These are phyloP conservation scores for Collybiopsis luxurians DNA, from an alignment of 768 basidiomycete species.

Conservation along the genomic window DNA sequence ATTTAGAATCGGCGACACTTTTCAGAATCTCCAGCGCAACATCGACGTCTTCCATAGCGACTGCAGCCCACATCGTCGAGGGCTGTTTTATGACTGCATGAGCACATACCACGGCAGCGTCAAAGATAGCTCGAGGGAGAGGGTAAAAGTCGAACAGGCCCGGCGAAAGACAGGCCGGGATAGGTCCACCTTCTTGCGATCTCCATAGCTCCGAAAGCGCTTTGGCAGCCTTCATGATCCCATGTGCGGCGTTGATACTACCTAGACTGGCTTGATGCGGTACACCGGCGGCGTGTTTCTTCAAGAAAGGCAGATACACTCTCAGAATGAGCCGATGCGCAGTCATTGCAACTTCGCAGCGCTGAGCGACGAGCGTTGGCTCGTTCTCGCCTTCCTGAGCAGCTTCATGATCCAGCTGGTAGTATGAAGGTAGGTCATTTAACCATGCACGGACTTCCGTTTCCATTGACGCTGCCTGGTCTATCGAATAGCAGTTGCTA, in stretches of 20 bases:
- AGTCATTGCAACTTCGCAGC: conserved; percentile 58
- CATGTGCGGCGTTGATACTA: conserved; percentile 64
- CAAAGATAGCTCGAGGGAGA: conserved; percentile 59
- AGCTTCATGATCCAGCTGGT: conserved; percentile 33
- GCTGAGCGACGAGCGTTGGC: conserved; percentile 44
- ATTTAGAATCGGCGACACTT: conserved; percentile 19
- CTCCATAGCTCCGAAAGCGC: conserved; percentile 40
- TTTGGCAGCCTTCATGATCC: conserved; percentile 52
- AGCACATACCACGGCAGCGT: conserved; percentile 64
- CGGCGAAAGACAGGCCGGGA: conserved; percentile 25
- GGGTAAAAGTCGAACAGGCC: conserved; percentile 56
- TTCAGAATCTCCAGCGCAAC: conserved; percentile 42
- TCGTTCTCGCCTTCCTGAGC: conserved; percentile 16
- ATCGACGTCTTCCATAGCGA: conserved; percentile 45
- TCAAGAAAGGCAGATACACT: conserved; percentile 67
- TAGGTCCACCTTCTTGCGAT: conserved; percentile 9
- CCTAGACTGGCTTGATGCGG: conserved; percentile 52
- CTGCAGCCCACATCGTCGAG: conserved; percentile 39
- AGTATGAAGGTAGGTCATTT: conserved; percentile 45
- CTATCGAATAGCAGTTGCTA: conserved; percentile 48
- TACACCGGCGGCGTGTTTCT: conserved; percentile 15
- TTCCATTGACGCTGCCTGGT: conserved; percentile 60
- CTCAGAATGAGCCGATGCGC: conserved; percentile 62
- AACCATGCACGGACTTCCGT: conserved; percentile 55
- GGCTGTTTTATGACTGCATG: conserved; percentile 59